These are phyloP conservation scores for Trichoderma sp. DNA, from an alignment of 2,329 filamentous ascomycete genomes.

Conservation along the genomic window DNA sequence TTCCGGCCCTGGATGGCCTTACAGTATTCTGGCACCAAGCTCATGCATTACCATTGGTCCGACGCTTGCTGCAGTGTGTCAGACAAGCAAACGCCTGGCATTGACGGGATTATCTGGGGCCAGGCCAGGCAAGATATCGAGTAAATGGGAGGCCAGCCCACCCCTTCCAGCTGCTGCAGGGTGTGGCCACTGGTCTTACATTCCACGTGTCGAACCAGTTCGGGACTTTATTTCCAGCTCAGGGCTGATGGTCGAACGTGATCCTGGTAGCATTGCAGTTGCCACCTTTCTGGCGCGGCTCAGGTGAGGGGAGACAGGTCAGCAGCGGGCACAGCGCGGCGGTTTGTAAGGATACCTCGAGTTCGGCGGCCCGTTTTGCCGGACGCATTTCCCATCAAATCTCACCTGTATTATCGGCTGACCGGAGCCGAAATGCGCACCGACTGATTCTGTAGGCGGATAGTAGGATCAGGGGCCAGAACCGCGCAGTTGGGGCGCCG, in stretches of 20 bases:
- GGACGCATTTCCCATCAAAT: conserved; percentile 6
- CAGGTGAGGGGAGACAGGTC: conserved; percentile 3
- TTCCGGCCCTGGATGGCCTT: neutral
- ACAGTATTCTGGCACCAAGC: neutral
- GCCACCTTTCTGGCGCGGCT: neutral
- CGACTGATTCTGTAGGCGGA: neutral
- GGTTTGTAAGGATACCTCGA: neutral
- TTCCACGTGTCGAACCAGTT: conserved; percentile 20
- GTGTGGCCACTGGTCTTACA: conserved; percentile 23
- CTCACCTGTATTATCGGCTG: conserved; percentile 2
- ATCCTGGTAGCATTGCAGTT: neutral
- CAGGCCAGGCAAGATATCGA: neutral
- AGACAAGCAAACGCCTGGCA: conserved; percentile 14
- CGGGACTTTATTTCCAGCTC: conserved; percentile 2
- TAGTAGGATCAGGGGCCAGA: neutral
- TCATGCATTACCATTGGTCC: conserved; percentile 1
- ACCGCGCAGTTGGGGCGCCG: neutral
- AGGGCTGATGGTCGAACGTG: conserved; percentile 2
- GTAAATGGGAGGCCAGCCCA: conserved; percentile 13
- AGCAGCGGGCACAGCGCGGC: neutral
- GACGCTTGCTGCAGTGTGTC: conserved; percentile 13
- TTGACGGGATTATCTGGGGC: conserved; percentile 10
- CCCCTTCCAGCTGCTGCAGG: conserved; percentile 15
- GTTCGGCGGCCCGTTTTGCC: conserved; percentile 16
- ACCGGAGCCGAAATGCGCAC: neutral